These are phyloP conservation scores for Penicillium sp. DNA, from an alignment of 2,329 filamentous ascomycete species.

Conservation along the genomic window DNA sequence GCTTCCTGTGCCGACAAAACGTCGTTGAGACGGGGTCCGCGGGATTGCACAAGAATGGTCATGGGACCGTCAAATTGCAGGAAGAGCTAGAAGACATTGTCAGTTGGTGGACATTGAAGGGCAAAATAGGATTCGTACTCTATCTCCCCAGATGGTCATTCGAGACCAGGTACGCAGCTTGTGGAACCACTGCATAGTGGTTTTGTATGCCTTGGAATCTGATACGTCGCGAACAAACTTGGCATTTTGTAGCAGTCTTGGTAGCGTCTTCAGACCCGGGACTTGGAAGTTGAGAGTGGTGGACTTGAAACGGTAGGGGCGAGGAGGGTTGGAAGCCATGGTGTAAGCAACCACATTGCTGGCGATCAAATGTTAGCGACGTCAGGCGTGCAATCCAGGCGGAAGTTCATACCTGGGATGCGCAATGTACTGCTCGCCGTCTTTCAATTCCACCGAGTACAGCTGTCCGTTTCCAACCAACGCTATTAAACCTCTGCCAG, in stretches of 20 bases:
- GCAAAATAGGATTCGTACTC: slow-evolving; percentile 42
- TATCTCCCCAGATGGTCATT: slow-evolving; percentile 83
- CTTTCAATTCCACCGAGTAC: slow-evolving; percentile 70
- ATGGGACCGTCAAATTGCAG: slow-evolving; percentile 79
- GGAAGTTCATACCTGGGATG: slow-evolving; percentile 56
- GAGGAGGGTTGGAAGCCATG: slow-evolving; percentile 61
- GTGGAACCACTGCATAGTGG: slow-evolving; percentile 56
- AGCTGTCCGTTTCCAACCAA: slow-evolving; percentile 80
- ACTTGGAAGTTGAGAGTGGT: slow-evolving; percentile 67
- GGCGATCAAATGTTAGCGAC: slow-evolving; percentile 5
- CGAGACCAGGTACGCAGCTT: slow-evolving; percentile 65
- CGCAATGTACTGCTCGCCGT: slow-evolving; percentile 80
- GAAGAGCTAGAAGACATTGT: slow-evolving; percentile 54
- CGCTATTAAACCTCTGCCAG: slow-evolving; percentile 76
- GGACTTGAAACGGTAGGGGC: slow-evolving; percentile 79
- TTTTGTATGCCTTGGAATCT: slow-evolving; percentile 63
- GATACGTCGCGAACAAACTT: slow-evolving; percentile 67
- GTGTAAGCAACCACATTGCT: slow-evolving; percentile 87
- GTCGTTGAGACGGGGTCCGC: slow-evolving; percentile 70
- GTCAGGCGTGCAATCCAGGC: neutral
- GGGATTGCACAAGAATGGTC: slow-evolving; percentile 78
- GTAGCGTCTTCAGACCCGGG: slow-evolving; percentile 54
- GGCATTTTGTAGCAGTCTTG: slow-evolving; percentile 56
- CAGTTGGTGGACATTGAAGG: slow-evolving; percentile 1
- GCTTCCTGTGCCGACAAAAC: slow-evolving; percentile 68